A percentile compares a stretch with the other conserved stretches of the same genome.
Conservation (phyloP, 2,329 filamentous ascomycete species). For the Pseudocercospora macadamiae region DNA sequence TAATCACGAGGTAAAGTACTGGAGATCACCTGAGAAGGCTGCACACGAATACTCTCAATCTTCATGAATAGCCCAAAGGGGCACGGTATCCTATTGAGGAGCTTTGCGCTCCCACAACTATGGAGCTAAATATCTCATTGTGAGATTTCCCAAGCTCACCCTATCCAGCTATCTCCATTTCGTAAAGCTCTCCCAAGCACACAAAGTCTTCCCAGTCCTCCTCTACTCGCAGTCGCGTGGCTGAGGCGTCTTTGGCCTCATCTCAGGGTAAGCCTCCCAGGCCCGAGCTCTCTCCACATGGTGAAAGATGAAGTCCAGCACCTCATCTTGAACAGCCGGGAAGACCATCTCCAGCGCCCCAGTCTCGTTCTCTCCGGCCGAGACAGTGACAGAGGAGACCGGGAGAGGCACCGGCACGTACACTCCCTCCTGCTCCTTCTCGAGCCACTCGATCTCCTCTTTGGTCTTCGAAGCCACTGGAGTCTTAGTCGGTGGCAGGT, state of each 20-base stretch:
- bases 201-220: not conserved
- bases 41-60: too few relatives aligned
- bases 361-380: conserved; percentile 21
- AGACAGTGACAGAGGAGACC: conserved; percentile 23
- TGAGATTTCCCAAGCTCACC: not conserved
- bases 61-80: too few relatives aligned
- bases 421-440: not conserved
- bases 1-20: too few relatives aligned
- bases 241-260: not conserved
- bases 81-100: too few relatives aligned
- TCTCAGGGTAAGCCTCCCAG: not conserved
- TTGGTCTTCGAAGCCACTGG: not conserved
- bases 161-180: not conserved
- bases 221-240: not conserved
- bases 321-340: conserved; percentile 23
- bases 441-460: not conserved
- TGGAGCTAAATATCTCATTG: not conserved
- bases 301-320: conserved; percentile 21
- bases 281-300: conserved; percentile 7
- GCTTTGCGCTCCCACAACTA: too few relatives aligned
- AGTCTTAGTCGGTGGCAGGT: not conserved
- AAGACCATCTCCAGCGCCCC: conserved; percentile 23
- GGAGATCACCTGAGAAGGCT: too few relatives aligned
- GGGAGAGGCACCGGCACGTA: not conserved
- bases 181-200: not conserved